phyloP scores from a whole-genome alignment of 106 monocot species.

The Dendrobium chrysotoxum region DNA sequence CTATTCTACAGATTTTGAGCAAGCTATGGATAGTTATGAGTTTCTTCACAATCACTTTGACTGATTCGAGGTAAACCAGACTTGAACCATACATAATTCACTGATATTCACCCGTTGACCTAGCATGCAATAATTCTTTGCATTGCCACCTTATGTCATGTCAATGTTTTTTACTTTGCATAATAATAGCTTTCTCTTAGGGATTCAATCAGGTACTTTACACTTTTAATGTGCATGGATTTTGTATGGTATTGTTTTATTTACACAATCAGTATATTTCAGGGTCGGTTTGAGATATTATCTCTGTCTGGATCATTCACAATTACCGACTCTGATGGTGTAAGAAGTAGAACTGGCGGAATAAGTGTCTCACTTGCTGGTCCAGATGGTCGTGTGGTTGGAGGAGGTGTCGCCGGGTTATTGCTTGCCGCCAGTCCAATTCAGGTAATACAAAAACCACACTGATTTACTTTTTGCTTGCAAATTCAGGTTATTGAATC shows the following conservation, averaged over 20 bases:
- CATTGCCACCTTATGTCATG: background rate
- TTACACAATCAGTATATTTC: conserved; percentile 7
- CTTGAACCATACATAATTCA: background rate
- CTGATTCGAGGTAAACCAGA: background rate
- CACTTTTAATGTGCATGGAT: background rate
- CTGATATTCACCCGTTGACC: too few relatives aligned
- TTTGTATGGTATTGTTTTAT: background rate
- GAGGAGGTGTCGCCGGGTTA: conserved; percentile 70
- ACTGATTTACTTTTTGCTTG: background rate
- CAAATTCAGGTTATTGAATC: background rate
- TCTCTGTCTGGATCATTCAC: conserved; percentile 66
- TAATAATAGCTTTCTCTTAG: background rate
- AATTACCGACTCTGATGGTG: conserved; percentile 35
- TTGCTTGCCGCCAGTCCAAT: conserved; percentile 78
- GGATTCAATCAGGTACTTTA: background rate
- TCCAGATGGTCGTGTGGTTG: conserved; percentile 77
- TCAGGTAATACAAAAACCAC: conserved; percentile 36
- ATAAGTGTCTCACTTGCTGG: conserved; percentile 75
- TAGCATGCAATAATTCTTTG: too few relatives aligned
- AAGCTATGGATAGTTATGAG: background rate
- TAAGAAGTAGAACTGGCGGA: conserved; percentile 66
- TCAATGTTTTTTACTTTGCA: background rate
- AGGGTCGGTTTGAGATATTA: conserved; percentile 79
- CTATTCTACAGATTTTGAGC: background rate
- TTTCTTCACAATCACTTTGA: background rate